Conservation (phyloP, 1,284 basidiomycete genomes). For the Ustilago nuda region DNA sequence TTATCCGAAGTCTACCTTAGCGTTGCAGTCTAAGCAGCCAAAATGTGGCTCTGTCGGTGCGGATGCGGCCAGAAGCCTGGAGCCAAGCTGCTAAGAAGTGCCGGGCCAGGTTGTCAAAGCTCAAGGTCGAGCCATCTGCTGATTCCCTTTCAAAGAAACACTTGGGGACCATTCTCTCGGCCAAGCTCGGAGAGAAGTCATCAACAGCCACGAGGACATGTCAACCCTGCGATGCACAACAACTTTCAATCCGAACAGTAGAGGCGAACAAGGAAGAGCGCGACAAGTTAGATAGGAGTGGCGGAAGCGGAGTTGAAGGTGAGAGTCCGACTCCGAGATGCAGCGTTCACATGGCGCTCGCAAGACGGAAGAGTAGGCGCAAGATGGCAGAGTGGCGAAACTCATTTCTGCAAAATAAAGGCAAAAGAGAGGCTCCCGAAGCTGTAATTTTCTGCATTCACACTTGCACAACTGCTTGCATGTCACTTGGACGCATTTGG, state of each 20-base stretch:
- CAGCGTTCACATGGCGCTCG: constrained; percentile 16
- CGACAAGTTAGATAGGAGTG: neutral
- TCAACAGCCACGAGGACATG: constrained; percentile 1
- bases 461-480: neutral
- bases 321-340: constrained; percentile 34
- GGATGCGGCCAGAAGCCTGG: no score
- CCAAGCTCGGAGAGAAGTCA: neutral
- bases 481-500: neutral
- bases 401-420: neutral
- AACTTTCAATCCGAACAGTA: neutral
- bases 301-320: constrained; percentile 5
- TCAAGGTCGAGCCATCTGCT: neutral
- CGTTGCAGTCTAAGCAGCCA: neutral
- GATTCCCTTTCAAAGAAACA: neutral
- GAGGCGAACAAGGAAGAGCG: neutral
- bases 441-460: constrained; percentile 1
- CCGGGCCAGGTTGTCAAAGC: neutral
- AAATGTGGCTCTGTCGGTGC: neutral
- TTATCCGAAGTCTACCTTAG: neutral
- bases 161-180: neutral
- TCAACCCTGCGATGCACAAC: neutral
- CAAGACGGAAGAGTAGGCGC: constrained; percentile 4
- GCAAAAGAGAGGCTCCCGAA: constrained; percentile 6
- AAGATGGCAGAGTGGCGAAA: constrained; percentile 4
- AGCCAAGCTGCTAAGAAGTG: no score